Percentiles rank a stretch among this genome's conserved stretches.
Conservation (phyloP, 148 eudicot species). For the Salicornia ramosissima region DNA sequence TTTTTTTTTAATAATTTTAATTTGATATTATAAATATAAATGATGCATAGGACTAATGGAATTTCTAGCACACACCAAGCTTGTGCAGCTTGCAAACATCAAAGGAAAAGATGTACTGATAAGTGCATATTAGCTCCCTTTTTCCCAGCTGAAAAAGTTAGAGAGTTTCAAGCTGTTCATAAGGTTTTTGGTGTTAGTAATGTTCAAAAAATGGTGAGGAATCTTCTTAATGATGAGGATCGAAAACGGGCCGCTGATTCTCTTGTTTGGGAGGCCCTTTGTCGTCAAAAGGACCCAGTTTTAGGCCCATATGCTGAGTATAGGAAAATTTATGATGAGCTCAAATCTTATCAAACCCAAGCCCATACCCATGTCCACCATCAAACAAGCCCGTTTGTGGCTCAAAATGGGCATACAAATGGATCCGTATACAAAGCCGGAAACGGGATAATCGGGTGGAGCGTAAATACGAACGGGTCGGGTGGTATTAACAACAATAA, state of each 20-base stretch:
- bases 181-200: conserved; percentile 89
- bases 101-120: conserved; percentile 79
- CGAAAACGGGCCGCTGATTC: conserved; percentile 55
- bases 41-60: conserved; percentile 41
- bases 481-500: conserved; percentile 21
- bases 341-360: conserved; percentile 43
- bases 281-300: conserved; percentile 65
- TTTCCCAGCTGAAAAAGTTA: conserved; percentile 55
- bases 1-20: too few relatives aligned
- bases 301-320: conserved; percentile 76
- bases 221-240: conserved; percentile 45
- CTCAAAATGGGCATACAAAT: conserved; percentile 27
- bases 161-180: conserved; percentile 79
- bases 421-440: conserved; percentile 28
- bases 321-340: conserved; percentile 51
- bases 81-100: conserved; percentile 97
- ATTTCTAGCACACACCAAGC: conserved; percentile 48
- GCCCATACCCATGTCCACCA: conserved; percentile 22
- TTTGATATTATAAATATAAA: neutral
- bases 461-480: conserved; percentile 24
- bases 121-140: conserved; percentile 73
- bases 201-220: conserved; percentile 54
- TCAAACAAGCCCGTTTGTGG: conserved; percentile 17
- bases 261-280: conserved; percentile 79
- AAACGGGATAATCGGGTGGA: conserved; percentile 40